Conservation (phyloP, 1,139 yeast genomes). For the Yarrowia galli region DNA sequence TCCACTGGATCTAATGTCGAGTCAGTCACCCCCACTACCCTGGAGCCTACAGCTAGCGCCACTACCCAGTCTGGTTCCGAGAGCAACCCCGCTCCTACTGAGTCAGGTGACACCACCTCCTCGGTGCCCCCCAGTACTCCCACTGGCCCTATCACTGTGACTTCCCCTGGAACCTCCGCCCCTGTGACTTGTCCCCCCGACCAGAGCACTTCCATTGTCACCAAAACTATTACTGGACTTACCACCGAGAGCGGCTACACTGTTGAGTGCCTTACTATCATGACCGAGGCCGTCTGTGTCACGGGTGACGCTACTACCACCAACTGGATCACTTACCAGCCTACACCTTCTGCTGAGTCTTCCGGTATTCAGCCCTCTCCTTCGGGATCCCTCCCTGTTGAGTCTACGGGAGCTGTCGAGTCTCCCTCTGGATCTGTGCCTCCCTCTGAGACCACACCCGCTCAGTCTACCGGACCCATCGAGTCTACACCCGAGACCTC, state of each 20-base stretch:
- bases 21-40: slow-evolving; percentile 8
- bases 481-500: background rate
- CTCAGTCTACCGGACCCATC: slow-evolving; percentile 4
- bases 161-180: slow-evolving; percentile 9
- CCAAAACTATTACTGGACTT: slow-evolving; percentile 11
- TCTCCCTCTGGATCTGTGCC: background rate
- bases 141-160: slow-evolving; percentile 25
- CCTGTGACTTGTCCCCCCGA: slow-evolving; percentile 17
- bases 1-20: slow-evolving; percentile 1
- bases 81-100: slow-evolving; percentile 10
- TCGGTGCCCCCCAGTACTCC: slow-evolving; percentile 2
- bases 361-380: background rate
- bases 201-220: slow-evolving; percentile 13
- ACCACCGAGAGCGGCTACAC: slow-evolving; percentile 22
- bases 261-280: slow-evolving; percentile 14
- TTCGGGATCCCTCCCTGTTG: background rate
- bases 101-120: background rate
- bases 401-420: background rate
- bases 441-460: background rate
- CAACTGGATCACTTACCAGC: slow-evolving; percentile 30
- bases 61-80: slow-evolving; percentile 15
- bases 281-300: slow-evolving; percentile 23
- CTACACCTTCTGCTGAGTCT: slow-evolving; percentile 21
- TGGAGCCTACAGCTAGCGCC: slow-evolving; percentile 23
- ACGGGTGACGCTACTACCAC: slow-evolving; percentile 23